These are phyloP conservation scores for Firmiana major DNA, from an alignment of 345 rosid species.

Conservation along the genomic window DNA sequence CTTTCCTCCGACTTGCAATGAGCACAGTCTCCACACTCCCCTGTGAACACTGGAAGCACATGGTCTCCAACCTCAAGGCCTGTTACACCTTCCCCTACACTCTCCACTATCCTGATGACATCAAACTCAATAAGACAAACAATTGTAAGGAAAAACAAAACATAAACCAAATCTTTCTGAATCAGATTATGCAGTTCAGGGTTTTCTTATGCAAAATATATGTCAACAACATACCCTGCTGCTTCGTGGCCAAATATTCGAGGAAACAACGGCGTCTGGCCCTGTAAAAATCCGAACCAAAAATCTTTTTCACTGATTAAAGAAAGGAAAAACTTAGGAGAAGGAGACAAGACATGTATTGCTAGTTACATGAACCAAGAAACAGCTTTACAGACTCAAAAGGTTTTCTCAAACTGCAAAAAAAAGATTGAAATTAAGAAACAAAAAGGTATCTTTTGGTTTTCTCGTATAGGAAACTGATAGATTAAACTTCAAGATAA, in stretches of 20 bases:
- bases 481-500: neutral
- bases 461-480: neutral
- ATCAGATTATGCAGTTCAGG: neutral
- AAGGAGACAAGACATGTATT: neutral
- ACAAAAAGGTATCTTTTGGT: neutral
- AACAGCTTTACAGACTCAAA: neutral
- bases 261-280: slow-evolving; percentile 21
- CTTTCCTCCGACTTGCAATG: no score
- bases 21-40: no score
- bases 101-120: no score
- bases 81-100: no score
- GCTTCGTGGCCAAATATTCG: slow-evolving; percentile 31
- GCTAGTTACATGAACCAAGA: neutral
- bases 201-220: neutral
- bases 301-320: neutral
- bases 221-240: neutral
- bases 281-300: slow-evolving; percentile 16
- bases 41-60: no score
- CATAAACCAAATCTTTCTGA: neutral
- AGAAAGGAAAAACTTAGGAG: neutral
- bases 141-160: neutral
- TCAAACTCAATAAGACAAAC: no score
- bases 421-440: neutral
- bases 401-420: neutral
- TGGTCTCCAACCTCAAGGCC: no score